Conservation (phyloP, 257 asterid genomes). For the Nicotiana tomentosiformis region DNA sequence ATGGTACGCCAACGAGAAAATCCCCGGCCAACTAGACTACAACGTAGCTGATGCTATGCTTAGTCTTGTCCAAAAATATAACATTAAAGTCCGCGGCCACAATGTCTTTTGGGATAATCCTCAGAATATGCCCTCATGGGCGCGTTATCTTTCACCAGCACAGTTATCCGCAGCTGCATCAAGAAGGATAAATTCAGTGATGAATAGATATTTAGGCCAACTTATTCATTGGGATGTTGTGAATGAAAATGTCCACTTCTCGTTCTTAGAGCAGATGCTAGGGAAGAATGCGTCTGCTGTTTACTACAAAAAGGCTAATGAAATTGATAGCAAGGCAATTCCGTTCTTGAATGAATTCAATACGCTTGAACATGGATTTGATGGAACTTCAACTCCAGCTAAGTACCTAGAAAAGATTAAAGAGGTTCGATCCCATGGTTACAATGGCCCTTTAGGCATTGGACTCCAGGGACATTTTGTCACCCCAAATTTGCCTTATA, state of each 20-base stretch:
- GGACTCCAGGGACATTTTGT: constrained; percentile 37
- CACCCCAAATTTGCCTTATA: constrained; percentile 31
- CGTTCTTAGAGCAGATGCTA: no score
- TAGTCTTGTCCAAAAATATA: constrained; percentile 14
- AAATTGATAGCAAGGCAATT: constrained; percentile 34
- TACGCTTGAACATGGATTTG: constrained; percentile 44
- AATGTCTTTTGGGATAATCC: constrained; percentile 67
- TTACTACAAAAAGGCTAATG: constrained; percentile 29
- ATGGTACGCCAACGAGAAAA: constrained; percentile 45
- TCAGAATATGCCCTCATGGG: constrained; percentile 36
- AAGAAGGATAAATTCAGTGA: constrained; percentile 13
- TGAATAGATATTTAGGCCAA: no score
- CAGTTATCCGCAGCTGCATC: constrained; percentile 22
- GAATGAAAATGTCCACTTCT: no score
- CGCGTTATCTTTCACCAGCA: constrained; percentile 18
- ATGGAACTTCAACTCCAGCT: constrained; percentile 32
- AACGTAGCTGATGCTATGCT: constrained; percentile 36
- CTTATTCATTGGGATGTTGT: no score
- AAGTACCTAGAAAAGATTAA: constrained; percentile 20
- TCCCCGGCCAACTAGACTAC: constrained; percentile 33
- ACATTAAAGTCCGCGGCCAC: constrained; percentile 53
- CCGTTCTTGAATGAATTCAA: neutral
- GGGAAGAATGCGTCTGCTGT: constrained; percentile 30
- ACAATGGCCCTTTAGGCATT: constrained; percentile 27
- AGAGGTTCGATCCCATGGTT: constrained; percentile 33